Conservation (phyloP, 192 early-diverging fungal species). For the Geranomyces variabilis region DNA sequence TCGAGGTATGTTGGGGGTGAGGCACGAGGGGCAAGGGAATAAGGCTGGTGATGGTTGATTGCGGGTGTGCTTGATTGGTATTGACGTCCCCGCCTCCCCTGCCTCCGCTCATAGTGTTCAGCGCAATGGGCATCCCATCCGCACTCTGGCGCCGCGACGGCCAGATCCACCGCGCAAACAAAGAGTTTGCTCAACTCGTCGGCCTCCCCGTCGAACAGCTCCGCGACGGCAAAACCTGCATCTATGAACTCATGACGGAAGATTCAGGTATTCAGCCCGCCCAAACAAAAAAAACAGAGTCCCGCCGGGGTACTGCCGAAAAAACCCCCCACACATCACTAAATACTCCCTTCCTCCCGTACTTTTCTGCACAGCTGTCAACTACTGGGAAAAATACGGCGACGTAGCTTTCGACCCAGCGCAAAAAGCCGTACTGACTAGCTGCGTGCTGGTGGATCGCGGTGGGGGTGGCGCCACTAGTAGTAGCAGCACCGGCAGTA, state of each 20-base stretch:
- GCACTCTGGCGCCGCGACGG: constrained; percentile 95
- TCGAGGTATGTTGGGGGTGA: constrained; percentile 81
- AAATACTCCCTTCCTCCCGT: too few species aligned
- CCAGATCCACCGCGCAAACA: constrained; percentile 95
- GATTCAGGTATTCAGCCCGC: constrained; percentile 65
- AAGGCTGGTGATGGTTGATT: too few species aligned
- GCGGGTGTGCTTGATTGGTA: too few species aligned
- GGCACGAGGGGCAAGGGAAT: too few species aligned
- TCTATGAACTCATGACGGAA: constrained; percentile 77
- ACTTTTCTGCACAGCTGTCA: constrained; percentile 62
- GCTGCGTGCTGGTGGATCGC: constrained; percentile 76
- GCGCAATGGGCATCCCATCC: constrained; percentile 92
- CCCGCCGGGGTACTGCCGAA: too few species aligned
- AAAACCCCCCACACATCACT: too few species aligned
- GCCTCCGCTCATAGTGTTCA: constrained; percentile 76
- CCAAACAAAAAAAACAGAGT: too few species aligned
- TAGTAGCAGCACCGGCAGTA: background rate
- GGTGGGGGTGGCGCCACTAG: constrained; percentile 47
- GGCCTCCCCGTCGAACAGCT: constrained; percentile 82
- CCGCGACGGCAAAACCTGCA: constrained; percentile 69
- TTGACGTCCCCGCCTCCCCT: too few species aligned
- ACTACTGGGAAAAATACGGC: constrained; percentile 99
- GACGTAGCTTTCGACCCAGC: constrained; percentile 96
- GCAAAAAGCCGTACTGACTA: constrained; percentile 95
- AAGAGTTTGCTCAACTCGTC: constrained; percentile 89